A percentile compares a stretch with the other conserved stretches of the same genome.
Evolutionary conservation across 208 protist species (phyloP).

Genomic region (Cochliopodium minus): DNA sequence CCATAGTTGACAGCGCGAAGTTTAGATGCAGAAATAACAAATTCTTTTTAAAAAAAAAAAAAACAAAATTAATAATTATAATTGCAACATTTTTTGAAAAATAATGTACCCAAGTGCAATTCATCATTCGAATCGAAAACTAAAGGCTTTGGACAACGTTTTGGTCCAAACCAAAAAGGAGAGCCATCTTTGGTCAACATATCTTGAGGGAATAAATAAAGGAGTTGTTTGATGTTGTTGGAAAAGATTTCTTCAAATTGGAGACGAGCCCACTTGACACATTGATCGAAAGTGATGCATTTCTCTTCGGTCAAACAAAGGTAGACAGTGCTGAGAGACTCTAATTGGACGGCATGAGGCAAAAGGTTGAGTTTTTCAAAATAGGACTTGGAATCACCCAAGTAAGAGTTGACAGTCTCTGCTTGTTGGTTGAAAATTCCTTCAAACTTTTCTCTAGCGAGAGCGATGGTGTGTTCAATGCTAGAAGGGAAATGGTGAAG

Average conservation of each 20-base stretch:
- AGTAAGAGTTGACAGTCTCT: conserved; percentile 58
- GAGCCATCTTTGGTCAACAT: conserved; percentile 61
- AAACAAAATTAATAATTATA: too few relatives aligned
- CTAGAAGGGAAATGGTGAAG: conserved; percentile 99
- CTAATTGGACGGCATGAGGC: conserved; percentile 34
- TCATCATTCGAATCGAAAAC: conserved; percentile 34
- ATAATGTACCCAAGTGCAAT: conserved; percentile 36
- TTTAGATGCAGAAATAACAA: conserved; percentile 52
- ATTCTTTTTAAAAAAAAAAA: too few relatives aligned
- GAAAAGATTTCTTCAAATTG: conserved; percentile 84
- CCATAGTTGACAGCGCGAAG: conserved; percentile 47
- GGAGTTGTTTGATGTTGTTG: conserved; percentile 81
- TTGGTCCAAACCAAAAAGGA: conserved; percentile 69
- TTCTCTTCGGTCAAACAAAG: conserved; percentile 18
- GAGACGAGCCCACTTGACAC: conserved; percentile 69
- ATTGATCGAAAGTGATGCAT: conserved; percentile 66
- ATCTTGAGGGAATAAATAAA: conserved; percentile 91
- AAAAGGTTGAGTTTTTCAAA: conserved; percentile 42
- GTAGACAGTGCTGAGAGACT: conserved; percentile 51
- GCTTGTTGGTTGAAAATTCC: conserved; percentile 50
- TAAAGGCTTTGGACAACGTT: conserved; percentile 58
- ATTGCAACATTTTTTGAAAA: too few relatives aligned
- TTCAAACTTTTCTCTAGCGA: conserved; percentile 68
- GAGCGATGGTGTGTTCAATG: conserved; percentile 96
- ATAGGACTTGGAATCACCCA: conserved; percentile 23